Evolutionary conservation across 2,329 filamentous ascomycete species (phyloP).

Genomic region (Aspergillus clavatus): DNA sequence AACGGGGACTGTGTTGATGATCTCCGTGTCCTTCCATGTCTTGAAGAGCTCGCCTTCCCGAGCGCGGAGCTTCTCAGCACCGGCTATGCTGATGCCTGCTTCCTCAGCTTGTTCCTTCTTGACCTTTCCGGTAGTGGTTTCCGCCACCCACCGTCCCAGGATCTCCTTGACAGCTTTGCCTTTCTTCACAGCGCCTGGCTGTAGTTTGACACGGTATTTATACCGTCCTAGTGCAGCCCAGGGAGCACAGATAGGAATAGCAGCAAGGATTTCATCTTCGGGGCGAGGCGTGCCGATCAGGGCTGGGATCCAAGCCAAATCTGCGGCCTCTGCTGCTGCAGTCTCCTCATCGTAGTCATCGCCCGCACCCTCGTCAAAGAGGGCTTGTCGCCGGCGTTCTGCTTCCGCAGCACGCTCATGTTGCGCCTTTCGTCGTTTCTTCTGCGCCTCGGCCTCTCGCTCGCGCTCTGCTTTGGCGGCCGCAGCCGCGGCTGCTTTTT

Average conservation of each 20-base stretch:
- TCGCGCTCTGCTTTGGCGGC: conserved; percentile 64
- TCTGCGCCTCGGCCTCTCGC: conserved; percentile 65
- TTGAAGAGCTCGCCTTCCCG: conserved; percentile 80
- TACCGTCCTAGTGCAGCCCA: conserved; percentile 61
- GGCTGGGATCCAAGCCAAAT: conserved; percentile 56
- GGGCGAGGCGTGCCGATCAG: conserved; percentile 71
- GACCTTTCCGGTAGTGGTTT: conserved; percentile 46
- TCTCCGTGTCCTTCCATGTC: conserved; percentile 73
- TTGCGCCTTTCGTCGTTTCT: conserved; percentile 71
- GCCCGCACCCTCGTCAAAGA: conserved; percentile 64
- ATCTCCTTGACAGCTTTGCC: conserved; percentile 92
- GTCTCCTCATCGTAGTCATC: conserved; percentile 56
- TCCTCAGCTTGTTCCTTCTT: conserved; percentile 56
- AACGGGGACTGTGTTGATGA: conserved; percentile 75
- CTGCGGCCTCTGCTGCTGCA: conserved; percentile 42
- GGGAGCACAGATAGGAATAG: conserved; percentile 58
- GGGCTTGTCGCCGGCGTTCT: conserved; percentile 61
- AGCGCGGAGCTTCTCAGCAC: conserved; percentile 75
- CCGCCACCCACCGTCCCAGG: conserved; percentile 71
- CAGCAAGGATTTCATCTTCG: conserved; percentile 68
- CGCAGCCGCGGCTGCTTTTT: conserved; percentile 58
- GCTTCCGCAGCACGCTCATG: conserved; percentile 69
- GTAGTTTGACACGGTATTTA: conserved; percentile 94
- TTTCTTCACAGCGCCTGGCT: conserved; percentile 85
- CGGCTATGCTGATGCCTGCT: conserved; percentile 43